Conservation (phyloP, 2,329 filamentous ascomycete species). For the Apiospora saccharicola region DNA sequence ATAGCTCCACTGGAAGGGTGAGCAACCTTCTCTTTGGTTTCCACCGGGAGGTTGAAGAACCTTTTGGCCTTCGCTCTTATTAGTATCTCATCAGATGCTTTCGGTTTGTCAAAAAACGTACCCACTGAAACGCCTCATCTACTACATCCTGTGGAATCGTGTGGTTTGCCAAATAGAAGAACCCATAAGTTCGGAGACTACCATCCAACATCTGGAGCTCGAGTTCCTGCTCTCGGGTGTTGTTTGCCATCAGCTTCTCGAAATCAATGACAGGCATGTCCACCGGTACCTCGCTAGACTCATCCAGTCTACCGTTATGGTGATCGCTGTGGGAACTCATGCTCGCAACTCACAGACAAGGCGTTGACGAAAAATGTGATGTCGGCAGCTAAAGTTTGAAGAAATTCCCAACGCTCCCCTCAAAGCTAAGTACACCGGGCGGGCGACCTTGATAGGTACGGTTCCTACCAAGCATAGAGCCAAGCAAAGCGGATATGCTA, state of each 20-base stretch:
- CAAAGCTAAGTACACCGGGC: no score
- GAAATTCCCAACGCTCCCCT: no score
- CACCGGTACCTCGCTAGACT: background rate
- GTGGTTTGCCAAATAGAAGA: background rate
- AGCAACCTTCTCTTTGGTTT: background rate
- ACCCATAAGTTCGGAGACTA: background rate
- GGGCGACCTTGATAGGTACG: no score
- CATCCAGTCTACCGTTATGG: background rate
- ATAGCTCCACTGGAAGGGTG: background rate
- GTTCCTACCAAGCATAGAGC: no score
- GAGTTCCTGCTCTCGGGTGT: background rate
- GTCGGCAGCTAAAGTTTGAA: no score
- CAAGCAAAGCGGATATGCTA: no score
- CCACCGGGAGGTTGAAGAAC: background rate
- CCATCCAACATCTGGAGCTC: background rate
- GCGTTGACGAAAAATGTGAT: no score
- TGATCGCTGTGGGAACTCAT: background rate
- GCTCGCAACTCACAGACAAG: no score
- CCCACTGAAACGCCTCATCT: constrained; percentile 19
- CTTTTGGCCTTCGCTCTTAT: background rate
- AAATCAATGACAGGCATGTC: constrained; percentile 11
- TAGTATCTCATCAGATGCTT: background rate
- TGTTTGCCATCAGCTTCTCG: background rate
- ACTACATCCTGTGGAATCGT: background rate
- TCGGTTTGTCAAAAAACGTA: background rate